A percentile compares a stretch with the other conserved stretches of the same genome.
phyloP scores from a whole-genome alignment of 225 moss, liverwort and hornwort genomes.

The Sphagnum tenellum region DNA sequence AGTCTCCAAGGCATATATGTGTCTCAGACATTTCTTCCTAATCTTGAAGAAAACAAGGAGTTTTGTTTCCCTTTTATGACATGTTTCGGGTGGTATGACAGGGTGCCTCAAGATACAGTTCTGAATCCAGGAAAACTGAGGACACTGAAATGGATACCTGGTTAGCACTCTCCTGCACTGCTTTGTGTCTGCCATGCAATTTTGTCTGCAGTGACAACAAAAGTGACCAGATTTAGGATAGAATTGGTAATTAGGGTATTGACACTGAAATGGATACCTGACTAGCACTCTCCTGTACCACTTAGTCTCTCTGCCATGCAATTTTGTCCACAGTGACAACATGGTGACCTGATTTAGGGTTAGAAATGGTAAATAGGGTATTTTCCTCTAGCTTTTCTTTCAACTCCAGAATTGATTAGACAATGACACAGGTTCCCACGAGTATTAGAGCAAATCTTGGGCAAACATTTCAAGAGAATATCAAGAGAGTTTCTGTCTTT shows the following conservation, averaged over 20 bases:
- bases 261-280: no score
- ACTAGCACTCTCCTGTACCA: no score
- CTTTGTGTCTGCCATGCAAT: background rate
- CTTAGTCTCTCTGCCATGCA: no score
- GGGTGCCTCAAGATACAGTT: conserved; percentile 80
- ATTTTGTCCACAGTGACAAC: no score
- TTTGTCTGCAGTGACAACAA: background rate
- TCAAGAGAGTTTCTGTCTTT: no score
- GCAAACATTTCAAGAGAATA: no score
- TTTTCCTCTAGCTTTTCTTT: background rate
- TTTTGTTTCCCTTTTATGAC: no score
- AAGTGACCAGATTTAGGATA: background rate
- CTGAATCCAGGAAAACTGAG: conserved; percentile 62
- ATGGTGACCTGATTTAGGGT: background rate
- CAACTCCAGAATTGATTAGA: background rate
- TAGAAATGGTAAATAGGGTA: background rate
- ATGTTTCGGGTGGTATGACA: conserved; percentile 10
- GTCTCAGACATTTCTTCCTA: no score
- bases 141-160: conserved; percentile 78
- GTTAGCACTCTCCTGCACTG: conserved; percentile 23
- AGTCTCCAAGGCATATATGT: no score
- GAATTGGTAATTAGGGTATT: no score
- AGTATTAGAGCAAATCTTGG: background rate
- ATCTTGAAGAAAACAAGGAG: no score
- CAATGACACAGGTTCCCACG: background rate